These are phyloP conservation scores for Whalleya microplaca DNA, from an alignment of 2,329 filamentous ascomycete species.

Conservation along the genomic window DNA sequence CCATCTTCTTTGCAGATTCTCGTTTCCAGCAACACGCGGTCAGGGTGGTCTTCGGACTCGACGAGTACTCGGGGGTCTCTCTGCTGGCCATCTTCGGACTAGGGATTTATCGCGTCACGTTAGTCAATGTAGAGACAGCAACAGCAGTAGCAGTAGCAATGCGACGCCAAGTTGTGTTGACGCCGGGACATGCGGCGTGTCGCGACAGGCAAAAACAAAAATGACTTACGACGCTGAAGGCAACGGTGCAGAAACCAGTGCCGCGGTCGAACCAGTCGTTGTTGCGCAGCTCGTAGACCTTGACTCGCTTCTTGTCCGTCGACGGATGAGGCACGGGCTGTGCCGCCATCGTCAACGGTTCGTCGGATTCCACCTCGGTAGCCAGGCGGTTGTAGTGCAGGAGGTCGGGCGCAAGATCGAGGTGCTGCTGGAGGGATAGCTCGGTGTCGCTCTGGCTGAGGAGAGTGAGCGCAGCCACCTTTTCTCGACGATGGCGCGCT, in stretches of 20 bases:
- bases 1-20: slow-evolving; percentile 91
- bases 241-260: slow-evolving; percentile 90
- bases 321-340: slow-evolving; percentile 70
- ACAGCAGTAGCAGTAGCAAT: no score
- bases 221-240: slow-evolving; percentile 69
- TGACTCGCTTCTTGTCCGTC: slow-evolving; percentile 78
- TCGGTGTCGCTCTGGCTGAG: slow-evolving; percentile 57
- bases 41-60: slow-evolving; percentile 89
- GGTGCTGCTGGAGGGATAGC: slow-evolving; percentile 63
- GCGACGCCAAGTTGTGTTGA: slow-evolving; percentile 11
- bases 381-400: slow-evolving; percentile 53
- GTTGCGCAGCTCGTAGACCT: slow-evolving; percentile 97
- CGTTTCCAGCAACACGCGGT: slow-evolving; percentile 83
- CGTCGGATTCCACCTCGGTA: slow-evolving; percentile 57
- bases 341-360: slow-evolving; percentile 70
- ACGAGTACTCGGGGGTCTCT: slow-evolving; percentile 89
- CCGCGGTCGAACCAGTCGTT: slow-evolving; percentile 99
- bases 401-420: slow-evolving; percentile 59
- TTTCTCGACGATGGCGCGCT: slow-evolving; percentile 41
- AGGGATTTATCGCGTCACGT: slow-evolving; percentile 15
- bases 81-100: slow-evolving; percentile 62
- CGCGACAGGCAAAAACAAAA: slow-evolving; percentile 4
- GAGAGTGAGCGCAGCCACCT: slow-evolving; percentile 61
- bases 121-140: slow-evolving; percentile 11
- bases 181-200: slow-evolving; percentile 5